Evolutionary conservation across 257 asterid genomes (phyloP).

Genomic region (Penstemon barbatus): DNA sequence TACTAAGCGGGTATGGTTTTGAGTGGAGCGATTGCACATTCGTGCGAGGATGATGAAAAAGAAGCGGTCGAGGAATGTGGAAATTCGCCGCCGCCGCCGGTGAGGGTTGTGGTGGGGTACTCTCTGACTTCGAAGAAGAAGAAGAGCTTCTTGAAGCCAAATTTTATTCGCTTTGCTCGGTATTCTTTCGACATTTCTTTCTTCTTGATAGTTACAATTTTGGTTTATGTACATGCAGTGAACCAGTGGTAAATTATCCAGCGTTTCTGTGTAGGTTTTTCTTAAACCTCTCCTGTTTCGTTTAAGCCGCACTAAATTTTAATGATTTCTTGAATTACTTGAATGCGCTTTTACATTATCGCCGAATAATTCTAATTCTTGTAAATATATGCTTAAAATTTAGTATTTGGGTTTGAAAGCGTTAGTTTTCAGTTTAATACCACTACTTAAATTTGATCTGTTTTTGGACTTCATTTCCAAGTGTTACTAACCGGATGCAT

Average conservation of each 20-base stretch:
- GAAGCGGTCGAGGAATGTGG: slow-evolving; percentile 31
- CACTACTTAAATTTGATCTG: not conserved
- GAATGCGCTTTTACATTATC: not conserved
- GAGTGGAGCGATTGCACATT: slow-evolving; percentile 30
- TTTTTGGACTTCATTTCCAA: not conserved
- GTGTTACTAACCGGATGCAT: slow-evolving; percentile 17
- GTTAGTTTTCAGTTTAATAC: not conserved
- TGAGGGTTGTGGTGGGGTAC: slow-evolving; percentile 56
- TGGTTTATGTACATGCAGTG: slow-evolving; percentile 12
- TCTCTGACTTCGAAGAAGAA: slow-evolving; percentile 69
- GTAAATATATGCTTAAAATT: not conserved
- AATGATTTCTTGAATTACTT: not conserved
- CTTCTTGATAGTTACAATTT: not conserved
- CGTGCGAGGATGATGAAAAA: slow-evolving; percentile 28
- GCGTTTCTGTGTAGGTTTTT: too few species aligned
- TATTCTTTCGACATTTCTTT: slow-evolving; percentile 21
- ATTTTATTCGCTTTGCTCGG: slow-evolving; percentile 61
- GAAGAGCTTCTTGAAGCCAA: slow-evolving; percentile 67
- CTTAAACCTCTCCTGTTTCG: not conserved
- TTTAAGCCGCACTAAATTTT: not conserved
- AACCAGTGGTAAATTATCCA: too few species aligned
- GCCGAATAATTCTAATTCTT: not conserved
- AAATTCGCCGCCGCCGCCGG: slow-evolving; percentile 29
- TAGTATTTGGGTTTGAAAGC: not conserved
- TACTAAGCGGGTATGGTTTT: slow-evolving; percentile 28